Conservation (phyloP, 2,329 filamentous ascomycete genomes). For the Neofusicoccum parvum region DNA sequence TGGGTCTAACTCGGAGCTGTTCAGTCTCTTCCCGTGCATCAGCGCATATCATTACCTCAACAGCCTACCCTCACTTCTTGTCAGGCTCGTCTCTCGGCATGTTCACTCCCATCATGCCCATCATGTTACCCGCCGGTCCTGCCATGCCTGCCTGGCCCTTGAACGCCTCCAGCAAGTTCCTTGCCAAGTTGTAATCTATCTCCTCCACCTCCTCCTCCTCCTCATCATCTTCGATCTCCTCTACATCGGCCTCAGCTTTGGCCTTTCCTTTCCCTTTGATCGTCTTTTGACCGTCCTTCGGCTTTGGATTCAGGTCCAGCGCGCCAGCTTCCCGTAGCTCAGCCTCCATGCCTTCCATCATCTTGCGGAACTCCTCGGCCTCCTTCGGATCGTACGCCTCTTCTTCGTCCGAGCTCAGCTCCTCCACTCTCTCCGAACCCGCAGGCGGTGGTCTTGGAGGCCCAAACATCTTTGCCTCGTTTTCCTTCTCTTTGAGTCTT, state of each 20-base stretch:
- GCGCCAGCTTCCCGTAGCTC: constrained; percentile 72
- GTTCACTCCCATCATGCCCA: constrained; percentile 81
- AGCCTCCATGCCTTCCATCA: constrained; percentile 70
- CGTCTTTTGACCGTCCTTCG: constrained; percentile 21
- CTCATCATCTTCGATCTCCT: constrained; percentile 45
- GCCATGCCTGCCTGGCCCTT: constrained; percentile 84
- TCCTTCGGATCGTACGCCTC: constrained; percentile 52
- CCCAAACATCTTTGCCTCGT: constrained; percentile 21
- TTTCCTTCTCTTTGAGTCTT: constrained; percentile 5
- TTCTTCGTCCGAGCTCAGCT: constrained; percentile 31
- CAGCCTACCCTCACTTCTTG: background rate
- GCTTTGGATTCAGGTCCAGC: constrained; percentile 49
- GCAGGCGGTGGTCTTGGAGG: constrained; percentile 18
- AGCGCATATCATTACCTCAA: too few relatives aligned
- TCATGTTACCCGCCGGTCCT: constrained; percentile 83
- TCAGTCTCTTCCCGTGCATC: too few relatives aligned
- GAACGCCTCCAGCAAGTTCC: constrained; percentile 89
- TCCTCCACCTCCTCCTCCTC: constrained; percentile 59
- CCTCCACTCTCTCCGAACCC: constrained; percentile 38
- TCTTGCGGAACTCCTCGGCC: constrained; percentile 63
- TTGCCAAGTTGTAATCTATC: constrained; percentile 83
- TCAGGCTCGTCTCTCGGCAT: constrained; percentile 72
- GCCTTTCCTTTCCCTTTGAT: constrained; percentile 33
- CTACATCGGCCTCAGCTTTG: constrained; percentile 31
- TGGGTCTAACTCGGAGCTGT: too few relatives aligned